Conservation (phyloP, 1,139 yeast species). For the Pichia sp. region DNA sequence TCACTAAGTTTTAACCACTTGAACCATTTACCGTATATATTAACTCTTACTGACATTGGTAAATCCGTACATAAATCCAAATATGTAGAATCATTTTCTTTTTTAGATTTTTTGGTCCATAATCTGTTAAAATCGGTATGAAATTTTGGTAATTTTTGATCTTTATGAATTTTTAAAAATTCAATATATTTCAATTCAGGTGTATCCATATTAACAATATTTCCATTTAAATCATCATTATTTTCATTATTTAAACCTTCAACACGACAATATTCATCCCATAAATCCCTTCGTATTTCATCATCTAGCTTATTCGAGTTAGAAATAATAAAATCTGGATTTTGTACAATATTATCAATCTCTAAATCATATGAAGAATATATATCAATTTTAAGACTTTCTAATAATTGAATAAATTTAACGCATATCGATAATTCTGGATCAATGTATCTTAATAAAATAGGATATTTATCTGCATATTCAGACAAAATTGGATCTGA, state of each 20-base stretch:
- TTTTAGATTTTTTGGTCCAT: neutral
- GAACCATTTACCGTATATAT: slow-evolving; percentile 3
- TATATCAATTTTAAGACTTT: slow-evolving; percentile 32
- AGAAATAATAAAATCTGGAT: slow-evolving; percentile 31
- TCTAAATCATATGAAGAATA: slow-evolving; percentile 44
- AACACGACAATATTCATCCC: slow-evolving; percentile 13
- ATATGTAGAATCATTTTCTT: neutral
- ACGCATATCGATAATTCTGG: neutral
- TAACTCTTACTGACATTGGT: neutral
- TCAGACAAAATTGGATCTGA: neutral
- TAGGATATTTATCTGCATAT: neutral
- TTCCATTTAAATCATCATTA: neutral
- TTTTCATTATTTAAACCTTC: neutral
- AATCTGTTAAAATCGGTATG: slow-evolving; percentile 21
- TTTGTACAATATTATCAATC: slow-evolving; percentile 33
- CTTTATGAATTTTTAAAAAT: slow-evolving; percentile 1
- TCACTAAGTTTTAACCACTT: neutral
- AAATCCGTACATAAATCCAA: slow-evolving; percentile 1
- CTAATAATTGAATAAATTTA: slow-evolving; percentile 19
- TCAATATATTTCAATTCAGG: slow-evolving; percentile 7
- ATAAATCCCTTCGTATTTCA: slow-evolving; percentile 1
- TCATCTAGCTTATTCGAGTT: slow-evolving; percentile 2
- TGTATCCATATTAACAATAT: neutral
- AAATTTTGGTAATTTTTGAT: slow-evolving; percentile 8
- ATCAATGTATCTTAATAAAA: neutral